Conservation (phyloP, 768 basidiomycete genomes). For the Nidula microcarpa region DNA sequence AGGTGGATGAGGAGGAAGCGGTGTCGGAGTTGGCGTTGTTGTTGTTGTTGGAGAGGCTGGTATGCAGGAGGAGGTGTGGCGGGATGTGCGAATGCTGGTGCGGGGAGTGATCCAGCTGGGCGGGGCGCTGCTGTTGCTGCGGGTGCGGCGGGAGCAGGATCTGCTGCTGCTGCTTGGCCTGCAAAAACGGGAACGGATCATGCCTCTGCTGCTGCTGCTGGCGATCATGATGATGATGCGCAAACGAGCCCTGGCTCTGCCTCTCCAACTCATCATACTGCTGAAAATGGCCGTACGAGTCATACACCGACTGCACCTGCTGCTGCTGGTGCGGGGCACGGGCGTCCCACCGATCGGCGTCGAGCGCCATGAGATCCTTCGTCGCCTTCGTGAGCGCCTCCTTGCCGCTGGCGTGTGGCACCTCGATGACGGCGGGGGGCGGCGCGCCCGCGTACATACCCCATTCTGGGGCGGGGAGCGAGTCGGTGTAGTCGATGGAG, state of each 20-base stretch:
- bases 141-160: neutral
- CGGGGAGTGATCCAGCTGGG: neutral
- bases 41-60: constrained; percentile 4
- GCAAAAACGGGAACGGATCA: constrained; percentile 21
- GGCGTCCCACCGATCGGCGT: constrained; percentile 28
- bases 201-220: constrained; percentile 16
- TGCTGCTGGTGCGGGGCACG: constrained; percentile 8
- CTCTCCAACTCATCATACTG: constrained; percentile 8
- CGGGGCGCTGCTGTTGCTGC: neutral
- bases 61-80: constrained; percentile 3
- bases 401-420: constrained; percentile 40
- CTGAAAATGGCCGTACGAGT: neutral
- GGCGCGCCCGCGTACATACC: constrained; percentile 24
- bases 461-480: constrained; percentile 44
- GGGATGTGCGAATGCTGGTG: constrained; percentile 4
- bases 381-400: constrained; percentile 76
- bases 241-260: constrained; percentile 11
- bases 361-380: constrained; percentile 79
- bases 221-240: constrained; percentile 16
- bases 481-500: constrained; percentile 41
- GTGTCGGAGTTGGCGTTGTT: constrained; percentile 5
- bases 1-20: constrained; percentile 6
- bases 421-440: constrained; percentile 32
- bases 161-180: constrained; percentile 7
- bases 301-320: neutral